phyloP scores from a whole-genome alignment of 306 rosid species.

The Lablab purpureus region DNA sequence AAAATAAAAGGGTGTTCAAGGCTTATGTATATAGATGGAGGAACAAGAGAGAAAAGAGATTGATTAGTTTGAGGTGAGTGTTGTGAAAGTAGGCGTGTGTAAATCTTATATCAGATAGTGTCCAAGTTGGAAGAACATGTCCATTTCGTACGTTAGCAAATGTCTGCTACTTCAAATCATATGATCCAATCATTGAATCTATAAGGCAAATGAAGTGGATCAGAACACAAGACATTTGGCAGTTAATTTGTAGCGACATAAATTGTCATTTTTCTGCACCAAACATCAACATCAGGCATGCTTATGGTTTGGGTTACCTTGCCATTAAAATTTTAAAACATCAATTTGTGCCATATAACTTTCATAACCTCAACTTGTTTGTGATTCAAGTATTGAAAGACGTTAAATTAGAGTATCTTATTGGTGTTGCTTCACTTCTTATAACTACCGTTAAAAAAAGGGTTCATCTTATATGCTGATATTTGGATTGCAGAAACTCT shows the following conservation, averaged over 20 bases:
- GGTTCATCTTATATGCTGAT: slow-evolving; percentile 38
- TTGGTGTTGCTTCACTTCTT: slow-evolving; percentile 43
- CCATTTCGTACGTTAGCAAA: slow-evolving; percentile 51
- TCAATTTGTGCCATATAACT: slow-evolving; percentile 2
- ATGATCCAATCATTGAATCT: slow-evolving; percentile 41
- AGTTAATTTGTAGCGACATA: slow-evolving; percentile 45
- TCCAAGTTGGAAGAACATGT: slow-evolving; percentile 58
- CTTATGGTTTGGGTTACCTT: slow-evolving; percentile 46
- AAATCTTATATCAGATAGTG: slow-evolving; percentile 38
- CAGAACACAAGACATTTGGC: slow-evolving; percentile 35
- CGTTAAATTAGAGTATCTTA: slow-evolving; percentile 48
- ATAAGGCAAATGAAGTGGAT: slow-evolving; percentile 43
- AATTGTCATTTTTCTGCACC: slow-evolving; percentile 35
- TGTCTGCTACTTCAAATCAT: slow-evolving; percentile 29
- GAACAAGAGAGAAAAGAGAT: neutral
- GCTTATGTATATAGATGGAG: slow-evolving; percentile 43
- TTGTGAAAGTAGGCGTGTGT: slow-evolving; percentile 24
- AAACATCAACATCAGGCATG: slow-evolving; percentile 46
- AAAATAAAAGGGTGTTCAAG: neutral
- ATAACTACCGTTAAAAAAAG: slow-evolving; percentile 25
- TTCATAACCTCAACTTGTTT: slow-evolving; percentile 41
- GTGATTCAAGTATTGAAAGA: slow-evolving; percentile 34
- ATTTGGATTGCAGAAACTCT: slow-evolving; percentile 35
- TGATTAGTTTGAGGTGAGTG: slow-evolving; percentile 42
- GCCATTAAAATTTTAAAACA: slow-evolving; percentile 16